Evolutionary conservation across 768 basidiomycete genomes (phyloP).

Genomic region (Leccinum longicurvipes): DNA sequence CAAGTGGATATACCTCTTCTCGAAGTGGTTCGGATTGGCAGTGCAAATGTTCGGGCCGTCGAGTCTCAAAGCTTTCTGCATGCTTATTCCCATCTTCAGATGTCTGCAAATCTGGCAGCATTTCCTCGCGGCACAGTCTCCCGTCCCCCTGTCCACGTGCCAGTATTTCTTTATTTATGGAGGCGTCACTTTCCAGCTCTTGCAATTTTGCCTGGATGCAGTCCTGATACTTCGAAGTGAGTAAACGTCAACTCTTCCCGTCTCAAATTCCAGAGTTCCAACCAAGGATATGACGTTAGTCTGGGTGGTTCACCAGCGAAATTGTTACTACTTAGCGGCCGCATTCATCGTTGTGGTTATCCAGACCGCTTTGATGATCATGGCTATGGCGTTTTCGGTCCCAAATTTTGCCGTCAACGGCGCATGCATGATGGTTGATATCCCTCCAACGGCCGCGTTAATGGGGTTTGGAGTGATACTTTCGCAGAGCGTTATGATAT

Average conservation of each 20-base stretch:
- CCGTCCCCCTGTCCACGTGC: constrained; percentile 6
- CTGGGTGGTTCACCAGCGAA: constrained; percentile 12
- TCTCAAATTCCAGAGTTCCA: not conserved
- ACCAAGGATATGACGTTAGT: constrained; percentile 6
- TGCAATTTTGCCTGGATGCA: constrained; percentile 14
- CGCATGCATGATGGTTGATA: constrained; percentile 6
- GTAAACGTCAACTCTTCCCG: not conserved
- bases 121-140: not conserved
- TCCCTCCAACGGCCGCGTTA: not conserved
- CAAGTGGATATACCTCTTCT: constrained; percentile 21
- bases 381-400: not conserved
- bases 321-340: not conserved
- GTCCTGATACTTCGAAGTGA: constrained; percentile 20
- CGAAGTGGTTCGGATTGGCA: constrained; percentile 23
- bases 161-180: not conserved
- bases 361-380: not conserved
- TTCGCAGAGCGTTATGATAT: constrained; percentile 15
- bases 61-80: not conserved
- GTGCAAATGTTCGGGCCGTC: constrained; percentile 9
- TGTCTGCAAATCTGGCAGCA: not conserved
- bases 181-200: constrained; percentile 4
- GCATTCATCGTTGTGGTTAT: constrained; percentile 3
- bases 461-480: constrained; percentile 2
- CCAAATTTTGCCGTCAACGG: constrained; percentile 7
- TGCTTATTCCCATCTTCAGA: constrained; percentile 8